Evolutionary conservation across 2,329 filamentous ascomycete species (phyloP).

Genomic region (Talaromyces atroroseus): DNA sequence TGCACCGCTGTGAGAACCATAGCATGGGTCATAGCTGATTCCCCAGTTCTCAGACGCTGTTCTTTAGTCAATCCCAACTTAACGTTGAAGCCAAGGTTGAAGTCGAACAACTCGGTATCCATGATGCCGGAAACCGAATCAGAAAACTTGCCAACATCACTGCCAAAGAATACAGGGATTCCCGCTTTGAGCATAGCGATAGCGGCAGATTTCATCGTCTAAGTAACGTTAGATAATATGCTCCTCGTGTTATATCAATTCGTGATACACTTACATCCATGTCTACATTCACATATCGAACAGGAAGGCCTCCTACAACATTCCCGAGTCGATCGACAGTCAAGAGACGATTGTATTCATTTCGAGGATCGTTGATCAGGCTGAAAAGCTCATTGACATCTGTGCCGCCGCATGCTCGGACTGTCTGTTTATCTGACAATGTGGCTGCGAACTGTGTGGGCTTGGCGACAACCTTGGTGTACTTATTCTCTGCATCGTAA

Average conservation of each 20-base stretch:
- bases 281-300: conserved; percentile 79
- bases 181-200: conserved; percentile 73
- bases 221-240: background rate
- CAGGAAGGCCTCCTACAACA: conserved; percentile 66
- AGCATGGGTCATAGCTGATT: conserved; percentile 82
- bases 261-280: conserved; percentile 45
- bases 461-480: conserved; percentile 58
- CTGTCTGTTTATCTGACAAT: conserved; percentile 53
- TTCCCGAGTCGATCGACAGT: conserved; percentile 77
- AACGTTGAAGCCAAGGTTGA: conserved; percentile 77
- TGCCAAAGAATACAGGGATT: conserved; percentile 81
- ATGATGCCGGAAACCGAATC: conserved; percentile 66
- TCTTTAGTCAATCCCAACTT: conserved; percentile 69
- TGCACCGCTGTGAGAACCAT: conserved; percentile 90
- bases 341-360: conserved; percentile 65
- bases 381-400: conserved; percentile 68
- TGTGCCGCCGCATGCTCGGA: conserved; percentile 54
- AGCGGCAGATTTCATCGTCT: conserved; percentile 64
- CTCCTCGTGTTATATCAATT: background rate
- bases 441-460: conserved; percentile 68
- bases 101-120: conserved; percentile 72
- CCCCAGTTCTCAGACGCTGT: conserved; percentile 65
- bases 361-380: conserved; percentile 78
- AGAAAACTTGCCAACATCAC: conserved; percentile 78
- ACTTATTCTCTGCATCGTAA: conserved; percentile 62